phyloP scores from a whole-genome alignment of 2,329 filamentous ascomycete genomes.

The Fusarium sp. region DNA sequence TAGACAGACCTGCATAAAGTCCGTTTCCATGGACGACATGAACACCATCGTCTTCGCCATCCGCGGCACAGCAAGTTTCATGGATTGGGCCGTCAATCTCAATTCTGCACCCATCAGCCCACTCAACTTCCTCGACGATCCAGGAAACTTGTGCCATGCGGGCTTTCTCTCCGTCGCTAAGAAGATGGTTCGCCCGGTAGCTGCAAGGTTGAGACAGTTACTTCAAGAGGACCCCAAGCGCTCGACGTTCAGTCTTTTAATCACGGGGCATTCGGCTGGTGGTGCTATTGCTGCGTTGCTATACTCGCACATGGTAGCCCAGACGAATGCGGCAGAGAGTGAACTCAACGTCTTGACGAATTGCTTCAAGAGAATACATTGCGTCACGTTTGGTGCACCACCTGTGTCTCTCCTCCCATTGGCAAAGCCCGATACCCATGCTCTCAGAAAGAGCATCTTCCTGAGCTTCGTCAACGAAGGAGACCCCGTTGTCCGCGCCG shows the following conservation, averaged over 20 bases:
- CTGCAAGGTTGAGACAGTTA: constrained; percentile 73
- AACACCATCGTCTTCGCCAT: constrained; percentile 86
- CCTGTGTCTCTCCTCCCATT: constrained; percentile 79
- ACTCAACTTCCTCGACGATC: constrained; percentile 77
- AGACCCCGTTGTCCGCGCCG: constrained; percentile 81
- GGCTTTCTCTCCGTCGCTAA: constrained; percentile 82
- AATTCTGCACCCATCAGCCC: constrained; percentile 74
- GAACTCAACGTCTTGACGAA: constrained; percentile 76
- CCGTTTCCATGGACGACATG: constrained; percentile 79
- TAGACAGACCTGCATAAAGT: constrained; percentile 88
- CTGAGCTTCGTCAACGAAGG: constrained; percentile 86
- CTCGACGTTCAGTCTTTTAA: constrained; percentile 74
- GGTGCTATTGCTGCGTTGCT: constrained; percentile 84
- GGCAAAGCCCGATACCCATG: constrained; percentile 61
- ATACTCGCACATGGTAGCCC: constrained; percentile 82
- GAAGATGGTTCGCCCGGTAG: constrained; percentile 79
- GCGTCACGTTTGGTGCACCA: constrained; percentile 85
- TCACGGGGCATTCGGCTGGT: constrained; percentile 88
- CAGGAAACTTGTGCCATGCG: constrained; percentile 79
- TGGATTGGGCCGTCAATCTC: constrained; percentile 89
- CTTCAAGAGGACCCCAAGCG: constrained; percentile 77
- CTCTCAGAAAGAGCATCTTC: constrained; percentile 75
- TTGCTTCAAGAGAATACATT: constrained; percentile 83
- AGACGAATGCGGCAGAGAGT: constrained; percentile 63
- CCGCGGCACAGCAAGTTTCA: constrained; percentile 80